phyloP scores from a whole-genome alignment of 2,329 filamentous ascomycete genomes.

The Claviceps digitariae region DNA sequence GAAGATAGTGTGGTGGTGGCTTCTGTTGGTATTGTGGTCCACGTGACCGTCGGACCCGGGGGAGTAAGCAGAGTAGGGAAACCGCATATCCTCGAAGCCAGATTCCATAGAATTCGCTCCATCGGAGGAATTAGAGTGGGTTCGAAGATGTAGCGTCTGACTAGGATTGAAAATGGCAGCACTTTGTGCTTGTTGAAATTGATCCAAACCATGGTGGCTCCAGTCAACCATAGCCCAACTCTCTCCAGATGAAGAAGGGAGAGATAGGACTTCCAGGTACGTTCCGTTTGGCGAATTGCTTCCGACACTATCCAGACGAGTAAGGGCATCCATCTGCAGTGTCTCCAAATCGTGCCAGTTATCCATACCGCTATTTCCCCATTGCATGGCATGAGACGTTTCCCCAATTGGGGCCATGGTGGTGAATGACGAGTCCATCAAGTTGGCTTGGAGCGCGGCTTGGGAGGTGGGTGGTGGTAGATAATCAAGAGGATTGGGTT shows the following conservation, averaged over 20 bases:
- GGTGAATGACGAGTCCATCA: conserved; percentile 51
- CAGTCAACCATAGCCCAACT: conserved; percentile 76
- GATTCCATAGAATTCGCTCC: conserved; percentile 52
- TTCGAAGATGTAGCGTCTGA: conserved; percentile 79
- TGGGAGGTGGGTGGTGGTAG: conserved; percentile 49
- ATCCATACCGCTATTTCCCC: conserved; percentile 48
- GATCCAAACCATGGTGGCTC: conserved; percentile 54
- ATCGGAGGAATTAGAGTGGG: conserved; percentile 74
- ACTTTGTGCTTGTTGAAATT: conserved; percentile 38
- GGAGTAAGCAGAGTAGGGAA: conserved; percentile 69
- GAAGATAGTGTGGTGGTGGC: conserved; percentile 44
- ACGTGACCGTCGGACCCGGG: conserved; percentile 57
- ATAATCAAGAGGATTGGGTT: conserved; percentile 45
- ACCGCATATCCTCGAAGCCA: conserved; percentile 67
- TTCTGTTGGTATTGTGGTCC: conserved; percentile 13
- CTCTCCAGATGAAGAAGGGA: conserved; percentile 69
- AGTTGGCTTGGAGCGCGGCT: conserved; percentile 46
- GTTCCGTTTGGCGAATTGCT: conserved; percentile 34
- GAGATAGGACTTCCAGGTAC: conserved; percentile 74
- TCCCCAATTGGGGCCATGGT: conserved; percentile 44
- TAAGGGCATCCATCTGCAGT: conserved; percentile 37
- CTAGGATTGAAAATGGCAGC: conserved; percentile 79
- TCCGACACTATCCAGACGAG: conserved; percentile 27
- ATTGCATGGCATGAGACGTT: conserved; percentile 41
- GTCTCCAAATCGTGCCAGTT: conserved; percentile 66